Percentiles rank a stretch among this genome's conserved stretches.
Evolutionary conservation across 371 early-diverging fungal species (phyloP).

Genomic region (Apophysomyces variabilis): DNA sequence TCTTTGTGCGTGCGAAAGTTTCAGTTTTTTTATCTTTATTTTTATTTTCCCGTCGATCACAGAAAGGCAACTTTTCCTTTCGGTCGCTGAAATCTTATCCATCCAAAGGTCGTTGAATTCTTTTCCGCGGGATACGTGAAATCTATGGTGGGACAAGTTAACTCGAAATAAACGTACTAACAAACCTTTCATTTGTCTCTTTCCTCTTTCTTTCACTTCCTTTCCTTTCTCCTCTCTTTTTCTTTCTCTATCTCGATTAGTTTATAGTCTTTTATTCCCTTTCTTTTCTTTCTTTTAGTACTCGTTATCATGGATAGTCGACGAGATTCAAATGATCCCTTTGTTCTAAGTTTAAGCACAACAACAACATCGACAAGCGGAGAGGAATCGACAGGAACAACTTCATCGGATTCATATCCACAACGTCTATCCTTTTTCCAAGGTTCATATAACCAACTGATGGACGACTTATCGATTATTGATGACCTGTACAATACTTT

Average conservation of each 20-base stretch:
- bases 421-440: conserved; percentile 3
- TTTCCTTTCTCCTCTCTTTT: no score
- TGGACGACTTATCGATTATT: conserved; percentile 41
- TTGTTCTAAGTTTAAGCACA: not conserved
- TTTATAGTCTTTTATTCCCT: no score
- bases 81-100: not conserved
- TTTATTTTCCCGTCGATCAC: conserved; percentile 4
- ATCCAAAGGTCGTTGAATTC: not conserved
- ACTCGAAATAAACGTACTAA: not conserved
- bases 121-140: conserved; percentile 1
- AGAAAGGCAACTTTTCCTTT: not conserved
- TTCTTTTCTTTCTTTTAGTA: no score
- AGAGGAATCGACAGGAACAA: not conserved
- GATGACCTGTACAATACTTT: conserved; percentile 35
- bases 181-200: not conserved
- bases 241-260: no score
- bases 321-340: not conserved
- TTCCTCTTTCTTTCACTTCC: not conserved
- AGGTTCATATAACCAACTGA: conserved; percentile 19
- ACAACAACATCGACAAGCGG: not conserved
- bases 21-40: not conserved
- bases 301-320: no score
- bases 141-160: conserved; percentile 1
- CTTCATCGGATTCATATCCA: not conserved
- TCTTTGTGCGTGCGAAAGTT: conserved; percentile 3